Percentiles rank a stretch among this genome's conserved stretches.
Conservation (phyloP, 495 filamentous ascomycete species). For the Neurospora sp. region DNA sequence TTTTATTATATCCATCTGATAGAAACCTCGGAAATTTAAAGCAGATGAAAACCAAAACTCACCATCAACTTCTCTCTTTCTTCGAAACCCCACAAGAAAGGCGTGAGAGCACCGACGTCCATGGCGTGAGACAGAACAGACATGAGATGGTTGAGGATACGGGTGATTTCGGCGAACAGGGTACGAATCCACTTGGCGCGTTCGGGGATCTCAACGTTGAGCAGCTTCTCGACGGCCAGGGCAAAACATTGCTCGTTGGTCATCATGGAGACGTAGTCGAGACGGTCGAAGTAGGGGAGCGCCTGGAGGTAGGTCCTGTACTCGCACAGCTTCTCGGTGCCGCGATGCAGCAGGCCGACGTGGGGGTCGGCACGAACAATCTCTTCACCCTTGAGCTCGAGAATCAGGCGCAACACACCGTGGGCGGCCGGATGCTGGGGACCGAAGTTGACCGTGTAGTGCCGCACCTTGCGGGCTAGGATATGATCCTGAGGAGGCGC, state of each 20-base stretch:
- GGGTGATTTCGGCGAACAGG: conserved; percentile 91
- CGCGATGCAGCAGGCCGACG: conserved; percentile 90
- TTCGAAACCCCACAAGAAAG: conserved; percentile 99
- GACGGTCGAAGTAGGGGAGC: conserved; percentile 94
- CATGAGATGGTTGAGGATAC: conserved; percentile 97
- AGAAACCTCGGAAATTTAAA: neutral
- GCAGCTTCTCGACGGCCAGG: conserved; percentile 90
- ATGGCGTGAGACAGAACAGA: conserved; percentile 95
- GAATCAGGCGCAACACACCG: conserved; percentile 94
- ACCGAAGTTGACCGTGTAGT: conserved; percentile 99
- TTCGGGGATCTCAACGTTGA: conserved; percentile 94
- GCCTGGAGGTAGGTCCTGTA: conserved; percentile 99
- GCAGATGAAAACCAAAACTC: conserved; percentile 17
- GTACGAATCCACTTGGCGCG: conserved; percentile 96
- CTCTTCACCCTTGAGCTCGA: conserved; percentile 96
- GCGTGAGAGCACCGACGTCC: conserved; percentile 97
- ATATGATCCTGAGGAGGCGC: conserved; percentile 9
- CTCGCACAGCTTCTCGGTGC: conserved; percentile 99
- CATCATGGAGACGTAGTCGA: conserved; percentile 99
- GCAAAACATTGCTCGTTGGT: conserved; percentile 98
- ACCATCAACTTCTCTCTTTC: conserved; percentile 99
- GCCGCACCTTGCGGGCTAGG: conserved; percentile 69
- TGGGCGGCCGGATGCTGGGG: conserved; percentile 98
- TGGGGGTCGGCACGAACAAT: conserved; percentile 95
- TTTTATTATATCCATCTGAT: neutral